Conservation (phyloP, 2,329 filamentous ascomycete species). For the Venturia nashicola region DNA sequence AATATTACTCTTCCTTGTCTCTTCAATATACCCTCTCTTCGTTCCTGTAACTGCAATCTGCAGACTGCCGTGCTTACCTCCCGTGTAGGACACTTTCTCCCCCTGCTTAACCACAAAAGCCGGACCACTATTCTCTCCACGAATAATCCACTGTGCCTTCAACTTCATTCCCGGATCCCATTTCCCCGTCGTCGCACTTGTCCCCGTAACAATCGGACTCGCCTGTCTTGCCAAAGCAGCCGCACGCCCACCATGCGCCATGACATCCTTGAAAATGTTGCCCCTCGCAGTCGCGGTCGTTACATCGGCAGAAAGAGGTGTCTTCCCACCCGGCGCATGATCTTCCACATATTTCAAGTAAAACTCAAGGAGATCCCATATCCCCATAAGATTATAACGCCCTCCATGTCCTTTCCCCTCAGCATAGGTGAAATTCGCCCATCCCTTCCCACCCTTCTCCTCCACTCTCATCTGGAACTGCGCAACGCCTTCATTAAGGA, state of each 20-base stretch:
- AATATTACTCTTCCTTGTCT: conserved; percentile 17
- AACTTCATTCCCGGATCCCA: conserved; percentile 27
- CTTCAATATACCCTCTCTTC: conserved; percentile 18
- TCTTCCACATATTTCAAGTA: conserved; percentile 20
- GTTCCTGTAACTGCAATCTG: conserved; percentile 14
- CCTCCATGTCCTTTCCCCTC: conserved; percentile 21
- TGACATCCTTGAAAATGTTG: conserved; percentile 24
- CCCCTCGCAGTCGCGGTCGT: conserved; percentile 17
- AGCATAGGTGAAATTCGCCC: conserved; percentile 26
- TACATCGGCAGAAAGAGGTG: conserved; percentile 16
- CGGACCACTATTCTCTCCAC: conserved; percentile 16
- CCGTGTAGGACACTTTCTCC: conserved; percentile 13
- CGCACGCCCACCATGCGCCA: conserved; percentile 19
- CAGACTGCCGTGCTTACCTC: conserved; percentile 10
- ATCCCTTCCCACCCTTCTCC: conserved; percentile 20
- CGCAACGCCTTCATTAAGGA: conserved; percentile 24
- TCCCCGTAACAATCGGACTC: conserved; percentile 15
- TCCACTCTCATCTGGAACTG: conserved; percentile 23
- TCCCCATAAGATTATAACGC: conserved; percentile 19
- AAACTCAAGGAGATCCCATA: conserved; percentile 24
- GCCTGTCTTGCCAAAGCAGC: conserved; percentile 23
- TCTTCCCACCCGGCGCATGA: conserved; percentile 20
- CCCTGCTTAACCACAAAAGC: conserved; percentile 18
- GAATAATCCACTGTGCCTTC: conserved; percentile 21
- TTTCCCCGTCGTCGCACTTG: conserved; percentile 17